Evolutionary conservation across 495 filamentous ascomycete species (phyloP), one percentile per base, ranked within the genome.

Genomic region (Penicillium taxi): DNA sequence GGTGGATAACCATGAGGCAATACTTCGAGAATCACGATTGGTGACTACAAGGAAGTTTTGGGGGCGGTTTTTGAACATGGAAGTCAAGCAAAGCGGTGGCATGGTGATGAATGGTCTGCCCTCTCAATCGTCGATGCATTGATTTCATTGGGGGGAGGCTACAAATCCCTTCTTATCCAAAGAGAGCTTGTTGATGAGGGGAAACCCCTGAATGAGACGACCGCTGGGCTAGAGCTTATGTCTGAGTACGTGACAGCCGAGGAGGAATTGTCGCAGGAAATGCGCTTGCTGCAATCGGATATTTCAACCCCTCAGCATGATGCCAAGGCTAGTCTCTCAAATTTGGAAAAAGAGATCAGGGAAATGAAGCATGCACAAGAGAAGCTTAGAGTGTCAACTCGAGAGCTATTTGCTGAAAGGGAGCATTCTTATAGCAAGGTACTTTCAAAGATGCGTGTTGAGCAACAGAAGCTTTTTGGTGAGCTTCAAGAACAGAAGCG

Each of bases 21-120:
- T 13, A 28, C 26, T 28, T 28, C 26, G 26, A 28, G 26, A 28
- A n/a, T 28, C 11, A 13, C 5, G 26, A 5, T n/a, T 28, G 11
- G 11, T 28, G 26, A 28, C 5, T 28, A 28, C 26, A 28, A 28
- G 26, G 26, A 9, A 28, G 26, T 28, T 28, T 28, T 28, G 26
- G 26, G 26, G 26, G 14, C 5, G 26, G 26, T 28, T 28, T n/a
- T 28, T 28, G 26, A 28, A 28, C 5, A 28, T 5, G 26, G 26
- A 9, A 28, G 26, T n/a, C 26, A 28, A n/a, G 11, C 26, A 28
- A 28, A 28, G 26, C 26, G 26, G 14, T 28, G 26, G 26, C 26
- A 13, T 28, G 26, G 26, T 28, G 11, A 28, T 28, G 26, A 28
- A 13, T 5, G 26, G 26, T 28, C 26, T n/a, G 26, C 26, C 14